phyloP scores from a whole-genome alignment of 805 yeast genomes.

The Wickerhamomyces tratensis region DNA sequence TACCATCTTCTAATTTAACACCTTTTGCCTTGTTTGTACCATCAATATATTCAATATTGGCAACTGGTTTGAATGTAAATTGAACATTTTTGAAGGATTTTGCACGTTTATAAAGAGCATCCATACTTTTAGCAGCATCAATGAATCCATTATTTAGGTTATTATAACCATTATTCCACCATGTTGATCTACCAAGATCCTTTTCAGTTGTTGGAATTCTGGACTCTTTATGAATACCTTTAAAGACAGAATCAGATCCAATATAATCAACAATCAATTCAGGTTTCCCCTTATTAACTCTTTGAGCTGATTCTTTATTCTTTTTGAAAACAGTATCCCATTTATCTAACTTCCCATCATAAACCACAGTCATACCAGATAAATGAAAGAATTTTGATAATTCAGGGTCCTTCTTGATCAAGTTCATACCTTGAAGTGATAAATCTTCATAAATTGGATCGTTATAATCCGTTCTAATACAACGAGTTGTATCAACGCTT shows the following conservation, averaged over 20 bases:
- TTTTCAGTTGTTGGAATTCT: not conserved
- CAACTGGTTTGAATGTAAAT: constrained; percentile 6
- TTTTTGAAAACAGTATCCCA: not conserved
- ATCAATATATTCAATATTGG: constrained; percentile 1
- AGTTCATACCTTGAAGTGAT: constrained; percentile 5
- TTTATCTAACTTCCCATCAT: constrained; percentile 2
- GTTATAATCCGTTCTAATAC: constrained; percentile 8
- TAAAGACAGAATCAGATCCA: constrained; percentile 1
- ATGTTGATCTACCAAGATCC: constrained; percentile 1
- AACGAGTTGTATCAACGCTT: constrained; percentile 10
- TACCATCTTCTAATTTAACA: constrained; percentile 6
- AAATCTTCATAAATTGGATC: constrained; percentile 5
- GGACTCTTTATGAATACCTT: constrained; percentile 1
- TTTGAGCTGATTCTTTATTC: not conserved
- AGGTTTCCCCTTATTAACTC: not conserved
- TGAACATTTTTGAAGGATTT: constrained; percentile 2
- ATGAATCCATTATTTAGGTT: constrained; percentile 7
- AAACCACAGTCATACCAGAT: constrained; percentile 9
- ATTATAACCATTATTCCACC: constrained; percentile 9
- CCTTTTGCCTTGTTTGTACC: constrained; percentile 1
- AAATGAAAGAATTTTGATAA: constrained; percentile 5
- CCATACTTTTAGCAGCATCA: constrained; percentile 6
- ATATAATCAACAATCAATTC: not conserved
- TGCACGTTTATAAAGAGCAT: constrained; percentile 7
- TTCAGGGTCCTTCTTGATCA: constrained; percentile 5